phyloP scores from a whole-genome alignment of 805 yeast species.

The Saccharomycopsis fibuligera region DNA sequence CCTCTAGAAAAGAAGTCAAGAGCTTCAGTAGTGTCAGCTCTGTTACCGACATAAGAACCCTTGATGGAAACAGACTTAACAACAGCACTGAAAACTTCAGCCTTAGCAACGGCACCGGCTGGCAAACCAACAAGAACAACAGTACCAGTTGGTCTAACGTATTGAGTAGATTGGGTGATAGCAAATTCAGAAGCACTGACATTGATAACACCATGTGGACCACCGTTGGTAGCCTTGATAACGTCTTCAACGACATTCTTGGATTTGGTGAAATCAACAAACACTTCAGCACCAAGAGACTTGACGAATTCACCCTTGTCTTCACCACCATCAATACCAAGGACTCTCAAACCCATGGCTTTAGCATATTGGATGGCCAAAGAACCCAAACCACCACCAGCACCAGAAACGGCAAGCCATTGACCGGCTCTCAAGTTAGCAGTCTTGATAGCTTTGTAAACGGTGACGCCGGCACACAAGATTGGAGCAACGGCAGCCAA shows the following conservation, averaged over 20 bases:
- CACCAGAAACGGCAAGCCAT: slow-evolving; percentile 75
- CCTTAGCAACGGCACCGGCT: slow-evolving; percentile 65
- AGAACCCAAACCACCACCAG: slow-evolving; percentile 76
- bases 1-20: slow-evolving; percentile 70
- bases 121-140: slow-evolving; percentile 74
- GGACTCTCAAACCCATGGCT: slow-evolving; percentile 70
- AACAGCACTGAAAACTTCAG: slow-evolving; percentile 68
- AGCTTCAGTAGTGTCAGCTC: slow-evolving; percentile 81
- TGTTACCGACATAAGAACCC: slow-evolving; percentile 87
- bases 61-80: slow-evolving; percentile 64
- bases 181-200: slow-evolving; percentile 71
- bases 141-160: slow-evolving; percentile 62
- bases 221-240: slow-evolving; percentile 56
- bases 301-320: slow-evolving; percentile 50
- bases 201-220: slow-evolving; percentile 71
- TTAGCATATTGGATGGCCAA: slow-evolving; percentile 68
- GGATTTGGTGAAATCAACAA: slow-evolving; percentile 51
- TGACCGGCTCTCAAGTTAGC: slow-evolving; percentile 64
- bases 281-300: slow-evolving; percentile 60
- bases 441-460: slow-evolving; percentile 82
- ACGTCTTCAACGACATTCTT: slow-evolving; percentile 51
- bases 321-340: slow-evolving; percentile 67
- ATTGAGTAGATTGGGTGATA: slow-evolving; percentile 52
- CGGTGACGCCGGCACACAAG: slow-evolving; percentile 88
- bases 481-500: slow-evolving; percentile 75